Conservation (phyloP, 208 protist species). For the Leishmania tarentolae region DNA sequence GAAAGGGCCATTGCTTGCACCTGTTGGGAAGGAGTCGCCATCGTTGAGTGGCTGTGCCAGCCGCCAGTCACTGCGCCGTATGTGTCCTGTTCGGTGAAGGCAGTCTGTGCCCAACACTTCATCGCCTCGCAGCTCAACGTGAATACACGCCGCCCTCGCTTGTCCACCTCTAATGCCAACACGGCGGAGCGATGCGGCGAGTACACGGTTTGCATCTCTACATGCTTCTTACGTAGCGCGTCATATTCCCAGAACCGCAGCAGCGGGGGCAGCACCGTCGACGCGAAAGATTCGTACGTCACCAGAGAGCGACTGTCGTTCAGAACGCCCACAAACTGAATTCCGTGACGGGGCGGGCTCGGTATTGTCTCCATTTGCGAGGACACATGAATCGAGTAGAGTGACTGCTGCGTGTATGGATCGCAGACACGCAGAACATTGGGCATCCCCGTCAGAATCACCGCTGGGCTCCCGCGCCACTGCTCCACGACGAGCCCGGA, state of each 20-base stretch:
- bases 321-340: conserved; percentile 75
- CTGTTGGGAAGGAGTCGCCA: conserved; percentile 54
- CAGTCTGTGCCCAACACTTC: conserved; percentile 80
- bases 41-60: conserved; percentile 80
- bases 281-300: conserved; percentile 81
- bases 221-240: conserved; percentile 48
- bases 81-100: conserved; percentile 51
- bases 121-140: conserved; percentile 65
- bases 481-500: conserved; percentile 69
- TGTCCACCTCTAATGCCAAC: conserved; percentile 61
- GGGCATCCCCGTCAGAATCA: conserved; percentile 79
- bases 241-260: conserved; percentile 88
- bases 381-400: conserved; percentile 90
- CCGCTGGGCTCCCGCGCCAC: conserved; percentile 75
- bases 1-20: conserved; percentile 62
- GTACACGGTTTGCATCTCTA: conserved; percentile 80
- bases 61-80: conserved; percentile 46
- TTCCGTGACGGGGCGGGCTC: conserved; percentile 68
- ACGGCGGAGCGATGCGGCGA: conserved; percentile 68
- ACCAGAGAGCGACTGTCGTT: conserved; percentile 68
- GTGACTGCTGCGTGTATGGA: conserved; percentile 81
- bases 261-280: conserved; percentile 57
- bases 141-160: conserved; percentile 65
- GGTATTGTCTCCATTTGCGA: conserved; percentile 86
- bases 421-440: conserved; percentile 86